Evolutionary conservation across 2,329 filamentous ascomycete genomes (phyloP).

Genomic region (Cercospora sp.): DNA sequence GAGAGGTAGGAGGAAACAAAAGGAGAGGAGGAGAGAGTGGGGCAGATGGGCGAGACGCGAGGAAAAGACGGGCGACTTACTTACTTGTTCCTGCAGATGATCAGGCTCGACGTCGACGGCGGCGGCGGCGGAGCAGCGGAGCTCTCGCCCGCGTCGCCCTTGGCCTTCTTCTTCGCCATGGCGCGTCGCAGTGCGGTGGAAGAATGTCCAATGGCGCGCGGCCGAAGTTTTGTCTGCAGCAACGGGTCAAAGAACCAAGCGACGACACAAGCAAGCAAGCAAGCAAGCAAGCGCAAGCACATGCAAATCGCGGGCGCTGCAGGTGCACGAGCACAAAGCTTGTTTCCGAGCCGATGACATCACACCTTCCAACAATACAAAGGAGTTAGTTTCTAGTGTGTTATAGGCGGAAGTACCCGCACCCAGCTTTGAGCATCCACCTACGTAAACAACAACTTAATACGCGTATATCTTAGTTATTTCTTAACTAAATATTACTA

Average conservation of each 20-base stretch:
- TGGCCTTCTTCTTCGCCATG: conserved; percentile 40
- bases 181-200: background rate
- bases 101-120: conserved; percentile 52
- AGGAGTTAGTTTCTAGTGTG: too few relatives aligned
- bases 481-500: too few relatives aligned
- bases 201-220: background rate
- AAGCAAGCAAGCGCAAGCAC: background rate
- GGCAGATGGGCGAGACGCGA: conserved; percentile 8
- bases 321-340: conserved; percentile 4
- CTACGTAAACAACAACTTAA: too few relatives aligned
- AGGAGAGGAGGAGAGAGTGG: background rate
- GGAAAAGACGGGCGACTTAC: conserved; percentile 40
- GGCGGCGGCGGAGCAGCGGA: conserved; percentile 20
- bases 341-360: background rate
- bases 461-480: too few relatives aligned
- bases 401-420: too few relatives aligned
- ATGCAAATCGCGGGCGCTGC: conserved; percentile 6
- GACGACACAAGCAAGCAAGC: background rate
- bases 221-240: background rate
- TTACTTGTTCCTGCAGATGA: conserved; percentile 70
- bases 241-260: background rate
- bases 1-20: background rate
- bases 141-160: conserved; percentile 19
- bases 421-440: too few relatives aligned
- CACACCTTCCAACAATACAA: background rate